These are phyloP conservation scores for Suillus lakei DNA, from an alignment of 768 basidiomycete genomes.

Conservation along the genomic window DNA sequence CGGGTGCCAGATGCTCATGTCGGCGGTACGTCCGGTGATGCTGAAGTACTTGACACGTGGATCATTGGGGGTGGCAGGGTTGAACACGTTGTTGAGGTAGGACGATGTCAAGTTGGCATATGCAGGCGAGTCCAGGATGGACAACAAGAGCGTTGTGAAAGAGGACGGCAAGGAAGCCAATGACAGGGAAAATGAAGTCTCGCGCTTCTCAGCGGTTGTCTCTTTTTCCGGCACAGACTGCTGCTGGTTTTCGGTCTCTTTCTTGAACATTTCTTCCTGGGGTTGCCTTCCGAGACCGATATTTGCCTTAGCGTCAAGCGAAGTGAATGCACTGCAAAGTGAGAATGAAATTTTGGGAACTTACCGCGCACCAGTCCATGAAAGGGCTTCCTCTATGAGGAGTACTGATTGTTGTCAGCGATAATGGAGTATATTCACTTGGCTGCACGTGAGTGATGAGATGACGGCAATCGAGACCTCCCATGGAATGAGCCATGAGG, in stretches of 20 bases:
- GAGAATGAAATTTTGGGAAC: constrained; percentile 33
- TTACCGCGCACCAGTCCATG: constrained; percentile 97
- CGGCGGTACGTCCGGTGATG: constrained; percentile 76
- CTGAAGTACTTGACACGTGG: constrained; percentile 90
- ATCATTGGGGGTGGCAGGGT: constrained; percentile 79
- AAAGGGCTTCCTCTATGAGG: constrained; percentile 97
- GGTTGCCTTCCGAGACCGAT: constrained; percentile 84
- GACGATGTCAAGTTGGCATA: constrained; percentile 91
- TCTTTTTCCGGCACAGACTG: background rate
- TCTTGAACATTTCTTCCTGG: constrained; percentile 22
- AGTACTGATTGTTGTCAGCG: constrained; percentile 87
- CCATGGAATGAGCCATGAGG: constrained; percentile 97
- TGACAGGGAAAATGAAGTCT: constrained; percentile 48
- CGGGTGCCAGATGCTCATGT: constrained; percentile 85
- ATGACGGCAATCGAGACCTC: constrained; percentile 93
- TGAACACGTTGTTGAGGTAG: constrained; percentile 82
- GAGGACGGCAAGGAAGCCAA: constrained; percentile 76
- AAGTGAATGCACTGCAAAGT: constrained; percentile 6
- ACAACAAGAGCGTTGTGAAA: constrained; percentile 86
- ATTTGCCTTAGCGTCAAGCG: constrained; percentile 61
- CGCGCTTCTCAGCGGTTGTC: constrained; percentile 26
- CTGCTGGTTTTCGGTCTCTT: constrained; percentile 1
- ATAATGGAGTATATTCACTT: constrained; percentile 80
- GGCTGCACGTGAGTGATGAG: constrained; percentile 88
- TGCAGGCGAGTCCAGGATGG: constrained; percentile 93